Percentiles rank a stretch among this genome's conserved stretches.
phyloP scores from a whole-genome alignment of 225 moss, liverwort and hornwort species.

The Thuidium tamariscinum region DNA sequence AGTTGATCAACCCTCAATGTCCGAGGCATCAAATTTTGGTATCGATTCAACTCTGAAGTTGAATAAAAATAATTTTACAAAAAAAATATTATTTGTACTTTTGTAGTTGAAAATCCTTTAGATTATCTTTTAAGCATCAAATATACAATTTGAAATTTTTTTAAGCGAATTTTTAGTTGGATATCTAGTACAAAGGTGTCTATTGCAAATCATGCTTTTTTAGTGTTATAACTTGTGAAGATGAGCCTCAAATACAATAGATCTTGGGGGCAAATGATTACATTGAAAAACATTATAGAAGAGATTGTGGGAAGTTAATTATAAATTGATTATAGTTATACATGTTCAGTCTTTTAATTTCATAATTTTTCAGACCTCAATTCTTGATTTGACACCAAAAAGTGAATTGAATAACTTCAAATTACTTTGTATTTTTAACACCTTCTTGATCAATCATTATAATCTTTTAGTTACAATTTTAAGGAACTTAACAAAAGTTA shows the following conservation, averaged over 20 bases:
- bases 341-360: not conserved
- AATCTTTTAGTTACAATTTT: not conserved
- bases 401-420: not conserved
- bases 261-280: not conserved
- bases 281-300: not conserved
- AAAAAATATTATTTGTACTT: too few relatives aligned
- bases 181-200: not conserved
- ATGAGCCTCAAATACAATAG: not conserved
- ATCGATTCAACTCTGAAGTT: not conserved
- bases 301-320: fast-evolving
- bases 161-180: not conserved
- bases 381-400: not conserved
- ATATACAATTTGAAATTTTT: not conserved
- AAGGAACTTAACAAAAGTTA: not conserved
- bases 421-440: not conserved
- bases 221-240: not conserved
- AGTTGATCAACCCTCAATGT: not conserved
- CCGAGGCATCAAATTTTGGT: not conserved
- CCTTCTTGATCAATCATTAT: too few relatives aligned
- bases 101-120: not conserved
- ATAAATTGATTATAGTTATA: not conserved
- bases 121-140: not conserved
- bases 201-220: not conserved
- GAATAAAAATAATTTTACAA: too few relatives aligned
- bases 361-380: not conserved